Evolutionary conservation across 2,329 filamentous ascomycete species (phyloP).

Genomic region (Basipetospora chlamydospora): DNA sequence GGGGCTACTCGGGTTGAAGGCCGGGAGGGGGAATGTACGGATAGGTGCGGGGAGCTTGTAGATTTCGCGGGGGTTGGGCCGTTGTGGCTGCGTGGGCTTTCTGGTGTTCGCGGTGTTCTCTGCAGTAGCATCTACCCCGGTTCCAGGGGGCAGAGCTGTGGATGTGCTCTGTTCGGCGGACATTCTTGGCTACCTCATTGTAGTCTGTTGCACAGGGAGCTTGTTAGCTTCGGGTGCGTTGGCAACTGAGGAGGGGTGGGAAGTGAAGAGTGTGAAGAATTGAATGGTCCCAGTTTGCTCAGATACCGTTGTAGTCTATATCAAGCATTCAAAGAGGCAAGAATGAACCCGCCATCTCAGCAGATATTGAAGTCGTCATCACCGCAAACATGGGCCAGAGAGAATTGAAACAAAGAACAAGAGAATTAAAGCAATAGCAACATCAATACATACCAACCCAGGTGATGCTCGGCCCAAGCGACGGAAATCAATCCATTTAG

Average conservation of each 20-base stretch:
- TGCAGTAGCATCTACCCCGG: no score
- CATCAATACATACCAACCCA: background rate
- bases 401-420: background rate
- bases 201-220: no score
- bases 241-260: no score
- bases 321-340: slow-evolving; percentile 47
- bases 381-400: slow-evolving; percentile 21
- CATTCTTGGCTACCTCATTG: no score
- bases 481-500: slow-evolving; percentile 1
- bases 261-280: no score
- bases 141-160: no score
- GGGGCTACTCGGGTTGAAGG: slow-evolving; percentile 84
- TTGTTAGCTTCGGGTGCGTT: no score
- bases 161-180: no score
- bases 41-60: slow-evolving; percentile 73
- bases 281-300: slow-evolving; percentile 25
- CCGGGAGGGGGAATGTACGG: slow-evolving; percentile 68
- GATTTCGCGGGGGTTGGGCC: slow-evolving; percentile 44
- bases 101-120: slow-evolving; percentile 10
- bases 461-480: background rate
- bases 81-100: slow-evolving; percentile 7
- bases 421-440: no score
- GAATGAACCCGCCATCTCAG: slow-evolving; percentile 46
- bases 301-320: slow-evolving; percentile 99
- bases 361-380: slow-evolving; percentile 45